Conservation (phyloP, 257 asterid species). For the Fraxinus excelsior region DNA sequence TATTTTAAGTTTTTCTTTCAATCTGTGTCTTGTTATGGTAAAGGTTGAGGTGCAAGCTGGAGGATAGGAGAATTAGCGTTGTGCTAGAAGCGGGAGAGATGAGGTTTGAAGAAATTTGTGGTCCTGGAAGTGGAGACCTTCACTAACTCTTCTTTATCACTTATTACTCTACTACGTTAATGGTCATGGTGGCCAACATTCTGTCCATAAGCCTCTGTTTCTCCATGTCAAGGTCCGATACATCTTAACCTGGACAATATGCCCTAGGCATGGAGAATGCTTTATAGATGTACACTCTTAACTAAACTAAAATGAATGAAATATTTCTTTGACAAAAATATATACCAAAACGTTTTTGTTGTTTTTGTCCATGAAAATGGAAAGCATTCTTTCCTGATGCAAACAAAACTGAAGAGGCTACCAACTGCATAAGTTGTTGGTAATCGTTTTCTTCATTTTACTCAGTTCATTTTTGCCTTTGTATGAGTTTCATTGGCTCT, state of each 20-base stretch:
- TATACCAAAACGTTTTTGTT: no score
- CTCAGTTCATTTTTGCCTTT: no score
- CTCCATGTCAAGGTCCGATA: neutral
- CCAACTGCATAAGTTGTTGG: no score
- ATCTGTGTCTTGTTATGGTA: neutral
- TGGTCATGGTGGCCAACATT: neutral
- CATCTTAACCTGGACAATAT: neutral
- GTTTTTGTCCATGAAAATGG: no score
- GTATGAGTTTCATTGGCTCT: no score
- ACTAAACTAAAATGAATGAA: no score
- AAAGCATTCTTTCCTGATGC: no score
- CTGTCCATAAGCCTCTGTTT: neutral
- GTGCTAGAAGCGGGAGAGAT: neutral
- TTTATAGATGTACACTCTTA: neutral
- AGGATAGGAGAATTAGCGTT: neutral
- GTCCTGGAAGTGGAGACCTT: neutral
- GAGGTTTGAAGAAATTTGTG: neutral
- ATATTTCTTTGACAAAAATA: no score
- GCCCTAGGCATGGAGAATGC: neutral
- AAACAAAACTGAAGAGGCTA: no score
- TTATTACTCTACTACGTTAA: neutral
- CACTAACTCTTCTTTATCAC: neutral
- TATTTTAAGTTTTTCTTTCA: neutral
- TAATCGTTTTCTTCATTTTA: no score
- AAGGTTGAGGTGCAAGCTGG: neutral